Conservation (phyloP, 345 rosid species). For the Syzygium oleosum region DNA sequence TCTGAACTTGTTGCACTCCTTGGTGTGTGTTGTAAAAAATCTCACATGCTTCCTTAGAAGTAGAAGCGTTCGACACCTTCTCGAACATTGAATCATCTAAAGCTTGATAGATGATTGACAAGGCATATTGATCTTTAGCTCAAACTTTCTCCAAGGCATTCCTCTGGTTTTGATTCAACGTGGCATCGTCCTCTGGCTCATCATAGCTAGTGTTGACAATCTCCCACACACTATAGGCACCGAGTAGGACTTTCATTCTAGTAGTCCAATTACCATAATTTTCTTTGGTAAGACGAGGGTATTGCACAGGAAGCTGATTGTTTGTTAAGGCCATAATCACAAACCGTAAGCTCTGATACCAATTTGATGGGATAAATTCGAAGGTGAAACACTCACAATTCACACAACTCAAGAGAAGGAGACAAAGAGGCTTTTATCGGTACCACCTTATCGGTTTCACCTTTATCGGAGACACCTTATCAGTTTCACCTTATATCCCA, state of each 20-base stretch:
- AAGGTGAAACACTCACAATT: too few relatives aligned
- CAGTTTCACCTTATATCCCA: too few relatives aligned
- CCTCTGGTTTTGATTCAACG: neutral
- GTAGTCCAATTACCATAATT: neutral
- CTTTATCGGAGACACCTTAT: too few relatives aligned
- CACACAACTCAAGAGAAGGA: too few relatives aligned
- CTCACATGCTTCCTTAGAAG: neutral
- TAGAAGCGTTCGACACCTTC: neutral
- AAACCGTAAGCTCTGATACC: too few relatives aligned
- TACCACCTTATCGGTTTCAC: too few relatives aligned
- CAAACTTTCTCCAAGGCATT: neutral
- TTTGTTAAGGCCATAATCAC: too few relatives aligned
- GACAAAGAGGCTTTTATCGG: too few relatives aligned
- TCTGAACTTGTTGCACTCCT: neutral
- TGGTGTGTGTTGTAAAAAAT: neutral
- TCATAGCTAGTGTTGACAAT: neutral
- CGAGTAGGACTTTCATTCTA: neutral
- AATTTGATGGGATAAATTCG: too few relatives aligned
- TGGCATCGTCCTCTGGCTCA: neutral
- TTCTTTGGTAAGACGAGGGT: too few relatives aligned
- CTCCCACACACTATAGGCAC: neutral
- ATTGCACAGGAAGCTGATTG: too few relatives aligned
- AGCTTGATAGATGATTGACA: neutral
- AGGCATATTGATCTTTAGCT: neutral
- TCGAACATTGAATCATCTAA: conserved; percentile 5